phyloP scores from a whole-genome alignment of 352 stramenopile species.

The Phytopythium ostracodes region DNA sequence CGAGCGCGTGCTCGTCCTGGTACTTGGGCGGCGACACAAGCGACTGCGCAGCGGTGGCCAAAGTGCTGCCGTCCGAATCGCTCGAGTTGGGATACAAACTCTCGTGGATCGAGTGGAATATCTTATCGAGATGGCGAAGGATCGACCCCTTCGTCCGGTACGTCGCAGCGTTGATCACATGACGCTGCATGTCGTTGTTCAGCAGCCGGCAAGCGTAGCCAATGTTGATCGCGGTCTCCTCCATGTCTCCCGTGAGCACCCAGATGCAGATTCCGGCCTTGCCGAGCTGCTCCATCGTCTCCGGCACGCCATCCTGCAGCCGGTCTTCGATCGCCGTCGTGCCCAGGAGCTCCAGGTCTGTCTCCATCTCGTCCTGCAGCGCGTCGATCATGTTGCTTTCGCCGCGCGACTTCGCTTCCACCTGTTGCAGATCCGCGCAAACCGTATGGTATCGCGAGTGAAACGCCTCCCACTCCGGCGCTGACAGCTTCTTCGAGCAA shows the following conservation, averaged over 20 bases:
- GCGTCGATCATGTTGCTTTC: conserved; percentile 59
- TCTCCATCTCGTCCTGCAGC: conserved; percentile 77
- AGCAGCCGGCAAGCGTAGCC: conserved; percentile 80
- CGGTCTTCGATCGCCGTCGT: conserved; percentile 87
- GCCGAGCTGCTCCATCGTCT: conserved; percentile 69
- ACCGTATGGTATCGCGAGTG: conserved; percentile 58
- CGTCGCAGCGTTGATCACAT: conserved; percentile 70
- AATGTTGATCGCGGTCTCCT: conserved; percentile 90
- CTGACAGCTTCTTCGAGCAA: conserved; percentile 51
- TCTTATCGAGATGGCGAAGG: conserved; percentile 67
- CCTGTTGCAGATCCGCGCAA: conserved; percentile 55
- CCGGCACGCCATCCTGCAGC: conserved; percentile 76
- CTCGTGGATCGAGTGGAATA: conserved; percentile 70
- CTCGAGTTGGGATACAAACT: not conserved
- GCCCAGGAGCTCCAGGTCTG: conserved; percentile 69
- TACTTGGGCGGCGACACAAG: conserved; percentile 22
- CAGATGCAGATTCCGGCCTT: conserved; percentile 85
- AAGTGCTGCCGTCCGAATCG: conserved; percentile 11
- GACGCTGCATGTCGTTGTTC: conserved; percentile 93
- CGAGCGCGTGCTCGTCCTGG: conserved; percentile 73
- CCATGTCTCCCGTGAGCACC: conserved; percentile 88
- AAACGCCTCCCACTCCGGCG: conserved; percentile 65
- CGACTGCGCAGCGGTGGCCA: conserved; percentile 21
- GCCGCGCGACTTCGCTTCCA: conserved; percentile 62
- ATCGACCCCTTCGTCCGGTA: conserved; percentile 68